Evolutionary conservation across 768 basidiomycete species (phyloP).

Genomic region (Podaxis sp.): DNA sequence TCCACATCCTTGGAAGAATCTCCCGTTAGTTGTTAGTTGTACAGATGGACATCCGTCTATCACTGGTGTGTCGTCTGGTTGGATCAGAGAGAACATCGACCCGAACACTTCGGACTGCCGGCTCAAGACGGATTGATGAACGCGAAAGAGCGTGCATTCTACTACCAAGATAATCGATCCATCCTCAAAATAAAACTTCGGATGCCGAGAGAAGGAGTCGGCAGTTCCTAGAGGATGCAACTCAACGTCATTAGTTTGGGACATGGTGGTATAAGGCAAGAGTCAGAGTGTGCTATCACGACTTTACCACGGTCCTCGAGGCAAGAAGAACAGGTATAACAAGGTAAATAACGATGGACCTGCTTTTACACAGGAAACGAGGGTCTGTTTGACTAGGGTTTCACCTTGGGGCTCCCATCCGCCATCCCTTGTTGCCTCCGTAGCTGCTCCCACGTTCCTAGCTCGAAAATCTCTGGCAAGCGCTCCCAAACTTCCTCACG

Average conservation of each 20-base stretch:
- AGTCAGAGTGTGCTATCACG: background rate
- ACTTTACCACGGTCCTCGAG: background rate
- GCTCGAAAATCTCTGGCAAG: conserved; percentile 33
- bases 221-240: too few relatives aligned
- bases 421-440: conserved; percentile 20
- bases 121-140: conserved; percentile 35
- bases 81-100: conserved; percentile 33
- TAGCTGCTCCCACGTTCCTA: conserved; percentile 33
- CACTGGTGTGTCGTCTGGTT: conserved; percentile 25
- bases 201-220: conserved; percentile 11
- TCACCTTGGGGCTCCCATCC: background rate
- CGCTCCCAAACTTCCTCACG: conserved; percentile 35
- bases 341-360: background rate
- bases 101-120: conserved; percentile 36
- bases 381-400: conserved; percentile 1
- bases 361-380: background rate
- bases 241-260: background rate
- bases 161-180: conserved; percentile 36
- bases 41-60: conserved; percentile 35
- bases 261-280: background rate
- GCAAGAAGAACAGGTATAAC: background rate
- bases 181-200: conserved; percentile 35
- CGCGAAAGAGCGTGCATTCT: conserved; percentile 25
- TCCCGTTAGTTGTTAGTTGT: conserved; percentile 21
- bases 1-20: conserved; percentile 21